phyloP scores from a whole-genome alignment of 441 rosid genomes.

The Euphorbia celastroides region DNA sequence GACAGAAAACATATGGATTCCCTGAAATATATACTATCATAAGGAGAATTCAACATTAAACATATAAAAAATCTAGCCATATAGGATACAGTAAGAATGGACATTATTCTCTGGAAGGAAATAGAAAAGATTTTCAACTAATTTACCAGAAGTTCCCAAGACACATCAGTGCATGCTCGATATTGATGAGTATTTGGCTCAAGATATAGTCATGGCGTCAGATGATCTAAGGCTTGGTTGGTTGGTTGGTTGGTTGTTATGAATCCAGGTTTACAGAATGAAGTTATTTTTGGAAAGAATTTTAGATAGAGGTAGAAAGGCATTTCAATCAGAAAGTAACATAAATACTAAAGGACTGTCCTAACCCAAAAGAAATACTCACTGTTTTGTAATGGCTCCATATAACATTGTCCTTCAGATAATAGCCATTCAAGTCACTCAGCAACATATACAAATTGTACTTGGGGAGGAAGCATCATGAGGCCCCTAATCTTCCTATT shows the following conservation, averaged over 20 bases:
- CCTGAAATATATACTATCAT: not conserved
- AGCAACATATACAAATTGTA: not conserved
- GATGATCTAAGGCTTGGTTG: too few relatives aligned
- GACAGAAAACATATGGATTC: not conserved
- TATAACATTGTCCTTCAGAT: not conserved
- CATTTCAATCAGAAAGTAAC: not conserved
- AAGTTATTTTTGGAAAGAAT: too few relatives aligned
- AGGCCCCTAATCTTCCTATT: not conserved
- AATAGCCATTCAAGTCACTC: not conserved
- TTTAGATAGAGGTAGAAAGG: not conserved
- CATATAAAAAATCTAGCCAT: not conserved
- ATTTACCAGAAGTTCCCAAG: not conserved
- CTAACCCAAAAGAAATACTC: not conserved
- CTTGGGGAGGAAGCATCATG: not conserved
- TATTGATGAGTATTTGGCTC: too few relatives aligned
- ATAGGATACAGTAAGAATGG: not conserved
- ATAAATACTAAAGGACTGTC: not conserved
- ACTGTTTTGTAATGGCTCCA: not conserved
- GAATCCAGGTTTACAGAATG: not conserved
- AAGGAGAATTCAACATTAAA: constrained; percentile 2
- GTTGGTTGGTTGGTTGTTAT: too few relatives aligned
- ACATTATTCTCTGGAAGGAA: not conserved
- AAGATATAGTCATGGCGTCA: too few relatives aligned
- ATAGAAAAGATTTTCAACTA: not conserved
- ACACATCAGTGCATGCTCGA: not conserved